phyloP scores from a whole-genome alignment of 2,329 filamentous ascomycete species.

The Colletotrichum musicola region DNA sequence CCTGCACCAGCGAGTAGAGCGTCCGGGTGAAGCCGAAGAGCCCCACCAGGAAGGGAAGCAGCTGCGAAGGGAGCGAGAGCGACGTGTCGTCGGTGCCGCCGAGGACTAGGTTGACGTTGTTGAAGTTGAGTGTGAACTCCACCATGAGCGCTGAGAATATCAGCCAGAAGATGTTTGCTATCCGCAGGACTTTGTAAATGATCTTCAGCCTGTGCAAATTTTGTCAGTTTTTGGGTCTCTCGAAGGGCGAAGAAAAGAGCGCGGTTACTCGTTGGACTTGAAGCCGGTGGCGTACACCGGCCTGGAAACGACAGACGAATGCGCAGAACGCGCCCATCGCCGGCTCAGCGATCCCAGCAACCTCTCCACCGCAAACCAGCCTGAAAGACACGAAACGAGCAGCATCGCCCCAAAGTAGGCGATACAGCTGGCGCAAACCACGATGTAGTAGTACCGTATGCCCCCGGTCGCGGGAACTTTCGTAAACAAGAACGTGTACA shows the following conservation, averaged over 20 bases:
- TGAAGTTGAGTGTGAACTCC: slow-evolving; percentile 46
- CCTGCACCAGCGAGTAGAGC: slow-evolving; percentile 39
- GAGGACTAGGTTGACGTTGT: slow-evolving; percentile 42
- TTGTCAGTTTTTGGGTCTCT: neutral
- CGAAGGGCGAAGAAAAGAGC: neutral
- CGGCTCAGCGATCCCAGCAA: slow-evolving; percentile 6
- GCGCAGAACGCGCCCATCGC: slow-evolving; percentile 17
- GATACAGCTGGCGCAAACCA: slow-evolving; percentile 40
- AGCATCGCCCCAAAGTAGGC: slow-evolving; percentile 43
- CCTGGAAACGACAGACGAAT: slow-evolving; percentile 13
- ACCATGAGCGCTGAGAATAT: slow-evolving; percentile 43
- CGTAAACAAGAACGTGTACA: slow-evolving; percentile 45
- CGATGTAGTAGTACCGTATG: slow-evolving; percentile 42
- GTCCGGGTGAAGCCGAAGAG: slow-evolving; percentile 41
- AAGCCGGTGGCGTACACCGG: slow-evolving; percentile 42
- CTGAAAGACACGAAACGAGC: slow-evolving; percentile 39
- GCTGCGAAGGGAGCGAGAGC: slow-evolving; percentile 41
- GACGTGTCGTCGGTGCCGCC: slow-evolving; percentile 39
- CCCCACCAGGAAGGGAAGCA: slow-evolving; percentile 43
- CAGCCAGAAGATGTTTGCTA: slow-evolving; percentile 44
- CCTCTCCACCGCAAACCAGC: slow-evolving; percentile 34
- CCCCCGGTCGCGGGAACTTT: slow-evolving; percentile 41
- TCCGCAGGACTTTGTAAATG: slow-evolving; percentile 42
- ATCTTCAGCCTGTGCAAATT: slow-evolving; percentile 28
- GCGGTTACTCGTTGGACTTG: slow-evolving; percentile 39